Evolutionary conservation across 2,329 filamentous ascomycete genomes (phyloP), one percentile per base, ranked within the genome.

Genomic region (Fusarium sarcochroum): DNA sequence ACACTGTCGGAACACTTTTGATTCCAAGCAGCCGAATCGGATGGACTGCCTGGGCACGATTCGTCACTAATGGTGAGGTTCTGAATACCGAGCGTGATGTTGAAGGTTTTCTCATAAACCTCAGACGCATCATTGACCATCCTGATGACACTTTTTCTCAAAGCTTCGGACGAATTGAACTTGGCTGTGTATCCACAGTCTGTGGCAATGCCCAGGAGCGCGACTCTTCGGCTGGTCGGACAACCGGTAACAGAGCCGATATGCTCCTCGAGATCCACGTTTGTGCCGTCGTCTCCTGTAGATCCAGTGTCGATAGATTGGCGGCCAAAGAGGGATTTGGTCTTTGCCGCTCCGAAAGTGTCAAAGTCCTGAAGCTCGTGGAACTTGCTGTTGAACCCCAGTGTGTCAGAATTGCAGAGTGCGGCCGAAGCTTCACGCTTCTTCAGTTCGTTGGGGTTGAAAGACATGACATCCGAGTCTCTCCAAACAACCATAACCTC

Each of bases 401-500:
- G 84, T n/a, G 81, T 80, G 78, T 98, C 93, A 6, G 93, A 89
- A 23, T 85, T 84, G 78, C 96, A 99, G 7, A 85, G 84, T 8
- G 83, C 80, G n/a, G 53, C 65, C 30, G 78, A 76, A 40, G 76
- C 73, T 10, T 83, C 84, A 65, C 92, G 87, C 80, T 89, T 92
- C 71, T 89, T 92, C 71, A 96, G 79, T 66, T 95, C 91, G 21
- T 83, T 80, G 55, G 81, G 79, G 18, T 77, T 58, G 27, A 56
- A 62, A n/a, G 72, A 66, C 32, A 82, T 78, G 75, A 98, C 89
- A 78, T 99, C 96, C 27, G 94, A 97, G 76, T 98, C 94, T 69
- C 94, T 89, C 86, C 93, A 98, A 2, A 98, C 86, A 35, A 98
- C 85, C 94, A 99, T 96, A 76, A 88, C 91, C 64, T 97, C 92